A percentile compares a stretch with the other conserved stretches of the same genome.
Conservation (phyloP, 768 basidiomycete genomes). For the Paxillus ammoniavirescens region DNA sequence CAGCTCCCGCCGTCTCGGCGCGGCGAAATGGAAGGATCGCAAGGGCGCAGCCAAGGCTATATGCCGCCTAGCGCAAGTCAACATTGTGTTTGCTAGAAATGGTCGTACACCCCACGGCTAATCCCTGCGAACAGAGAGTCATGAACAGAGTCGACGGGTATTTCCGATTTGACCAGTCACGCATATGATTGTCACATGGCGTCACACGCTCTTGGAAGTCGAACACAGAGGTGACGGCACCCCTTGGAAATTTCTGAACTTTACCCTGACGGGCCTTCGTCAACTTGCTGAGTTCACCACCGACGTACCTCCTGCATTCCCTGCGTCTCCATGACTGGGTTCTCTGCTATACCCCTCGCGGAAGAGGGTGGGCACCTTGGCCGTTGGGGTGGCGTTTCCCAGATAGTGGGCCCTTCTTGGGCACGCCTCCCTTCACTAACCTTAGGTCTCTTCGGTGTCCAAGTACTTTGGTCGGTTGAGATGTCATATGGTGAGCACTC, state of each 20-base stretch:
- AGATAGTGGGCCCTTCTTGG: conserved; percentile 68
- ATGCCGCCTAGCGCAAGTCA: conserved; percentile 6
- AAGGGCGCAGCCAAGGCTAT: background rate
- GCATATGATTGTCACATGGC: too few relatives aligned
- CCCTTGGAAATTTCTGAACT: too few relatives aligned
- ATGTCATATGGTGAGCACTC: conserved; percentile 73
- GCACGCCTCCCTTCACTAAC: conserved; percentile 68
- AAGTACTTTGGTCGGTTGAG: conserved; percentile 91
- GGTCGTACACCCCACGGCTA: too few relatives aligned
- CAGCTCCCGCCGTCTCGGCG: conserved; percentile 24
- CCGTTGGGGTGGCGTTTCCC: conserved; percentile 52
- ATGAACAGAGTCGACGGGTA: too few relatives aligned
- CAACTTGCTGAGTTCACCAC: conserved; percentile 1
- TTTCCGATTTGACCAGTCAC: too few relatives aligned
- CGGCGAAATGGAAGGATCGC: conserved; percentile 18
- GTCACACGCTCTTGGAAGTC: too few relatives aligned
- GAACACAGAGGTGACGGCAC: too few relatives aligned
- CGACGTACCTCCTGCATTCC: conserved; percentile 3
- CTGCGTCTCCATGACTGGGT: conserved; percentile 45
- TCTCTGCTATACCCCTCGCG: conserved; percentile 44
- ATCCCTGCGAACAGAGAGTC: too few relatives aligned
- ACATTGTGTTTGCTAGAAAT: conserved; percentile 2
- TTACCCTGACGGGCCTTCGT: too few relatives aligned
- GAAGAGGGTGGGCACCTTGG: conserved; percentile 40
- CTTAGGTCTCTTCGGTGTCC: conserved; percentile 77